Evolutionary conservation across 2,329 filamentous ascomycete species (phyloP), one percentile per base, ranked within the genome.

Genomic region (Drechmeria coniospora): DNA sequence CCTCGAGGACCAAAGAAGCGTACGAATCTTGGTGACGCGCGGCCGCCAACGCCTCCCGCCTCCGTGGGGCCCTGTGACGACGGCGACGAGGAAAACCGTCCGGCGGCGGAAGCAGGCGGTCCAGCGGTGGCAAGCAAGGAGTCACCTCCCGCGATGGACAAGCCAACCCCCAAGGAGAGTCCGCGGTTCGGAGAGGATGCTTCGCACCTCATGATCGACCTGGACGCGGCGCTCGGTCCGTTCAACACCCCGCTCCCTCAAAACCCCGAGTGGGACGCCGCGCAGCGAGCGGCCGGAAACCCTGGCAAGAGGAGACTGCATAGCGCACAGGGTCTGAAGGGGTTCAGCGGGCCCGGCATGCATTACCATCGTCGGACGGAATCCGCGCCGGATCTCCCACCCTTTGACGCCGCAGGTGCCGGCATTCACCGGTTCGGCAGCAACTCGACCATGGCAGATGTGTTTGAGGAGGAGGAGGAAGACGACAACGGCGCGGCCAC

Each of bases 141-240:
- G 22, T 53, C 57, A 8, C 44, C n/a, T n/a, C n/a, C 52, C 3
- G 42, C 48, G 3, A 38, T 29, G 25, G 42, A 39, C 28, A 38
- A 44, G 7, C 8, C 25, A 10, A 14, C 11, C 20, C 11, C 20
- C 36, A 46, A 20, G 32, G 43, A 18, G 31, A 45, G 11, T 33
- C 49, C 3, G 55, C 56, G 43, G 12, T 32, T 21, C 10, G 10
- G 37, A 4, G 63, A 71, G 7, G 70, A 92, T 33, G 50, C 68
- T 3, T 66, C 76, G 28, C 81, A 74, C 44, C 76, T 80, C 6
- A 78, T 94, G 50, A 92, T 98, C 36, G 90, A 98, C 50, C 60
- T 98, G 23, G 90, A 98, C 54, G 87, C 86, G 12, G 90, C 87
- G 15, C 65, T 95, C 2, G 86, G 84, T 2, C 84, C 87, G 0